phyloP scores from a whole-genome alignment of 208 protist genomes.

The Crithidia fasciculata region DNA sequence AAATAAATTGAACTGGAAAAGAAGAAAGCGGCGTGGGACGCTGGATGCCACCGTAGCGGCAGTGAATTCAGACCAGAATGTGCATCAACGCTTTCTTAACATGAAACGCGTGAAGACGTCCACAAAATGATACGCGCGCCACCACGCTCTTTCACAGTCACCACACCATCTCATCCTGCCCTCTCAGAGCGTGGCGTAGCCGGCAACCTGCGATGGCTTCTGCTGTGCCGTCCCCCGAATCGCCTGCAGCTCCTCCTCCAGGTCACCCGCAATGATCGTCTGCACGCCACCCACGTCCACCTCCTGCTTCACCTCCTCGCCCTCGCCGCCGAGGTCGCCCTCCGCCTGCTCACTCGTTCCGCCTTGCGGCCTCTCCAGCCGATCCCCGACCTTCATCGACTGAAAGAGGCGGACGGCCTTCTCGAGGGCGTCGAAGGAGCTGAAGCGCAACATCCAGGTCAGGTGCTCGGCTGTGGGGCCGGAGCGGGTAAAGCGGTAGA shows the following conservation, averaged over 20 bases:
- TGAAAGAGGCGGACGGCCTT: conserved; percentile 9
- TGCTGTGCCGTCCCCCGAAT: not conserved
- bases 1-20: not conserved
- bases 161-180: not conserved
- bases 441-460: conserved; percentile 26
- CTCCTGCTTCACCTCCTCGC: conserved; percentile 20
- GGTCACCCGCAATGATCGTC: conserved; percentile 10
- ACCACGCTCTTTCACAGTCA: not conserved
- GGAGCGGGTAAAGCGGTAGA: conserved; percentile 14
- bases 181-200: not conserved
- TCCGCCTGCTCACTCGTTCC: not conserved
- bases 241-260: conserved; percentile 8
- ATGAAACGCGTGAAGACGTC: no score
- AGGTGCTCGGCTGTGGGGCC: conserved; percentile 2
- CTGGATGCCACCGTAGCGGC: no score
- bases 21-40: not conserved
- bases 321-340: conserved; percentile 9
- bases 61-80: no score
- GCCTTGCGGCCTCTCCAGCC: not conserved
- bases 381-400: conserved; percentile 15
- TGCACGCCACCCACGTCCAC: not conserved
- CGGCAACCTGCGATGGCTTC: not conserved
- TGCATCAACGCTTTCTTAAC: no score
- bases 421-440: conserved; percentile 7
- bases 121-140: not conserved